Conservation (phyloP, 441 rosid genomes). For the Syzygium syzygioides region DNA sequence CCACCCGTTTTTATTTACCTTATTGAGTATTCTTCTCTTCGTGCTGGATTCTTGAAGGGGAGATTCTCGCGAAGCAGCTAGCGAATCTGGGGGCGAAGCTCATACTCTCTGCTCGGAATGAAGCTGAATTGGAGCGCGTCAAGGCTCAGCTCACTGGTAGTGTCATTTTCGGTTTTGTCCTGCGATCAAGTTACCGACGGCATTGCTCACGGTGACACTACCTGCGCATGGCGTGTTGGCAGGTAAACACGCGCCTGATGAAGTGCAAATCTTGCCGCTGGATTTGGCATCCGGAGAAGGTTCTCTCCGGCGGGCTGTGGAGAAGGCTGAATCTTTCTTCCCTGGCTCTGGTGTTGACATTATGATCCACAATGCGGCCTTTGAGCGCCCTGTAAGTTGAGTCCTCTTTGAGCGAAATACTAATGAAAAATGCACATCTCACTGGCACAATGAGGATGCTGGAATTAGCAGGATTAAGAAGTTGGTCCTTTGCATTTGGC, state of each 20-base stretch:
- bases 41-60: slow-evolving; percentile 40
- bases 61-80: slow-evolving; percentile 74
- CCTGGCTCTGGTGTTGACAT: slow-evolving; percentile 63
- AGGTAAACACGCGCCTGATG: slow-evolving; percentile 79
- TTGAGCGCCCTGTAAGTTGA: slow-evolving; percentile 76
- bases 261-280: slow-evolving; percentile 67
- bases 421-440: background rate
- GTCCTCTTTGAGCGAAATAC: background rate
- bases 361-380: slow-evolving; percentile 90
- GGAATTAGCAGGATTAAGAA: background rate
- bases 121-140: slow-evolving; percentile 68
- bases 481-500: background rate
- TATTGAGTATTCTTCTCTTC: background rate
- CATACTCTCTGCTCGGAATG: slow-evolving; percentile 78
- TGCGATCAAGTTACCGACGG: background rate
- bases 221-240: slow-evolving; percentile 1
- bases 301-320: slow-evolving; percentile 53
- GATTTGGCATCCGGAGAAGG: slow-evolving; percentile 79
- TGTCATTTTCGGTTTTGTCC: background rate
- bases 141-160: slow-evolving; percentile 63
- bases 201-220: background rate
- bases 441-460: background rate
- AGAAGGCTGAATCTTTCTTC: slow-evolving; percentile 61
- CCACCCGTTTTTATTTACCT: background rate
- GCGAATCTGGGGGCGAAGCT: slow-evolving; percentile 85